phyloP scores from a whole-genome alignment of 495 filamentous ascomycete genomes.

The Cercophora newfieldiana region DNA sequence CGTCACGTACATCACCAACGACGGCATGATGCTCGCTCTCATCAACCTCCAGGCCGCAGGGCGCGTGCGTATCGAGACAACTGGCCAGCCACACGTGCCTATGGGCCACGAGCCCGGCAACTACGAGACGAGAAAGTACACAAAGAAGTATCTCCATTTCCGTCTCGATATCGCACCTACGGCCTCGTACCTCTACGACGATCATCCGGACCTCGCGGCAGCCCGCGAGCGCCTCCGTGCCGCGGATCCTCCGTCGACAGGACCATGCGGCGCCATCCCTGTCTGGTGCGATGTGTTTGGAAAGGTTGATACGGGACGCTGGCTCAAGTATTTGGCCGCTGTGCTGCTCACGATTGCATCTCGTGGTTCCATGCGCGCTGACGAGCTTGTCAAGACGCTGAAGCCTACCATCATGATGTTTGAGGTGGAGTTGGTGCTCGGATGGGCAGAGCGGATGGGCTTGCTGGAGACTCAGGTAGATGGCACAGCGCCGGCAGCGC shows the following conservation, averaged over 20 bases:
- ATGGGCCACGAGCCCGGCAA: slow-evolving; percentile 71
- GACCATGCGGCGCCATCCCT: slow-evolving; percentile 54
- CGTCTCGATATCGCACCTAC: slow-evolving; percentile 60
- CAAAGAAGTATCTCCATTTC: slow-evolving; percentile 63
- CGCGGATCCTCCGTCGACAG: slow-evolving; percentile 30
- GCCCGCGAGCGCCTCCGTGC: slow-evolving; percentile 40
- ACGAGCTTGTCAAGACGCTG: slow-evolving; percentile 54
- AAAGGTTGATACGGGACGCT: slow-evolving; percentile 58
- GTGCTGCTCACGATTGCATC: slow-evolving; percentile 60
- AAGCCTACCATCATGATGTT: slow-evolving; percentile 64
- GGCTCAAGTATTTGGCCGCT: slow-evolving; percentile 63
- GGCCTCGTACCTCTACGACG: slow-evolving; percentile 59
- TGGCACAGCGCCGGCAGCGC: slow-evolving; percentile 49
- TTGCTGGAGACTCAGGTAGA: slow-evolving; percentile 36
- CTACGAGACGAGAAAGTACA: slow-evolving; percentile 71
- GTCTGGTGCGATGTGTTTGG: slow-evolving; percentile 81
- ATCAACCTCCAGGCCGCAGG: slow-evolving; percentile 66
- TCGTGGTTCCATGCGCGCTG: slow-evolving; percentile 56
- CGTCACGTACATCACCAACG: slow-evolving; percentile 50
- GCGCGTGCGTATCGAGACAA: slow-evolving; percentile 54
- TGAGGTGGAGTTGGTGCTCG: slow-evolving; percentile 64
- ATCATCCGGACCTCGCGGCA: slow-evolving; percentile 47
- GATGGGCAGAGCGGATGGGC: slow-evolving; percentile 62
- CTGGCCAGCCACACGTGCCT: slow-evolving; percentile 62
- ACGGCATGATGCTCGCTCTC: slow-evolving; percentile 69